Evolutionary conservation across 345 rosid species (phyloP), one percentile per base, ranked within the genome.

Genomic region (Rhodomyrtus tomentosa): DNA sequence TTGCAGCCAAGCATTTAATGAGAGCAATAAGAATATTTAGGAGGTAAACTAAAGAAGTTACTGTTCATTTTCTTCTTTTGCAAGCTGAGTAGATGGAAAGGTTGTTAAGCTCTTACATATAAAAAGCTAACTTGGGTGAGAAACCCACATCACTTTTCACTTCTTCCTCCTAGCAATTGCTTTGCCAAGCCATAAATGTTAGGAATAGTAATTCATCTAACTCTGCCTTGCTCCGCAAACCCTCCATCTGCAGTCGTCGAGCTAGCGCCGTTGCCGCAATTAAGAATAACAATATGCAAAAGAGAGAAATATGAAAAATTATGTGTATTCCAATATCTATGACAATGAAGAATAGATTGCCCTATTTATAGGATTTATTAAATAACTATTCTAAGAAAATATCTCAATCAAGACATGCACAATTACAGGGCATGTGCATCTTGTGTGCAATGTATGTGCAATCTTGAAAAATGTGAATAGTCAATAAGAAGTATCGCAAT

Each of bases 221-320:
- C 85, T 93, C 96, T 10, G 82, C 86, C 82, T 53, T 88, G 94
- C 93, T 90, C 94, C 1, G 12, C 6, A 85, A 88, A 90, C 18
- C 97, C 95, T 0, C 93, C 91, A 88, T 85, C 90, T 0, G 50
- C 85, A 15, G 85, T 89, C 95, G 92, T 92, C 62, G 95, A 2
- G 95, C 95, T 50, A 94, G 87, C 10, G 84, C 88, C 48, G 97
- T 93, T 18, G 97, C 95, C 0, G 92, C 84, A 38, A 4, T 38
- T 38, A 38, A 38, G 0, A 38, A 38, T 38, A 38, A 38, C 40
- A 38, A 38, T 38, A 38, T 38, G 40, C 40, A 4, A 4, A 38
- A 38, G 40, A 38, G 40, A 38, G 4, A 38, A 38, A 38, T 38
- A 4, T 38, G 40, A 38, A 38, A 38, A 38, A 2, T 38, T 38